Evolutionary conservation across 768 basidiomycete species (phyloP), one percentile per base, ranked within the genome.

Genomic region (Tulasnella sp.): DNA sequence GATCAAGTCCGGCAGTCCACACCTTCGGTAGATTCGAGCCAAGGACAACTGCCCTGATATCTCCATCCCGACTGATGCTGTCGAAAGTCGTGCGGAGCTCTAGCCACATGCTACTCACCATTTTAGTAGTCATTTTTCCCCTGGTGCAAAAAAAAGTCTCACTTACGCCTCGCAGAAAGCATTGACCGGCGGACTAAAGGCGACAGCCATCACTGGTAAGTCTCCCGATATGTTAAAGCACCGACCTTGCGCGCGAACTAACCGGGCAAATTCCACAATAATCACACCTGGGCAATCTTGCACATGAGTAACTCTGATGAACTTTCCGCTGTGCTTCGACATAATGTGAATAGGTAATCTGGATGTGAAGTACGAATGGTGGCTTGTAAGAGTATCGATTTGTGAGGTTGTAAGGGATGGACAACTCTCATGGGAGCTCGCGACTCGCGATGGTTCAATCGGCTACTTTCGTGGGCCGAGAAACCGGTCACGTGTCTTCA

Each of bases 1-100:
- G 68, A 68, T 95, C 92, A 4, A 95, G 70, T 0, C 93, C 92
- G 1, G 88, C 91, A 0, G 85, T 86, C 68, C 91, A 95, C 3
- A 81, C 70, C 68, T 86, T 89, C 0, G 83, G 80, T 2, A 85
- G 67, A 1, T 73, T 74, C 0, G 88, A 90, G 0, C 84, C 81
- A 0, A 95, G 71, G 0, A 95, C 86, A 4, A 88, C 75, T 2
- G 75, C 85, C 17, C 87, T 79, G 1, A 91, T 79, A 29, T 83
- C 80, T 53, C 78, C 67, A 72, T 82, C 69, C 60, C 69, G 4
- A 64, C 72, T 62, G 11, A 92, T 73, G 0, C 70, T 67, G 50
- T 83, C 78, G 64, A 94, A 85, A 0, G 81, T 74, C 1, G 71
- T 66, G 3, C 80, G 80, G 32, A 89, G 81, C 49, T 85, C 85